Percentiles rank a stretch among this genome's conserved stretches.
phyloP scores from a whole-genome alignment of 192 early-diverging fungal genomes.

The Linnemannia schmuckeri region DNA sequence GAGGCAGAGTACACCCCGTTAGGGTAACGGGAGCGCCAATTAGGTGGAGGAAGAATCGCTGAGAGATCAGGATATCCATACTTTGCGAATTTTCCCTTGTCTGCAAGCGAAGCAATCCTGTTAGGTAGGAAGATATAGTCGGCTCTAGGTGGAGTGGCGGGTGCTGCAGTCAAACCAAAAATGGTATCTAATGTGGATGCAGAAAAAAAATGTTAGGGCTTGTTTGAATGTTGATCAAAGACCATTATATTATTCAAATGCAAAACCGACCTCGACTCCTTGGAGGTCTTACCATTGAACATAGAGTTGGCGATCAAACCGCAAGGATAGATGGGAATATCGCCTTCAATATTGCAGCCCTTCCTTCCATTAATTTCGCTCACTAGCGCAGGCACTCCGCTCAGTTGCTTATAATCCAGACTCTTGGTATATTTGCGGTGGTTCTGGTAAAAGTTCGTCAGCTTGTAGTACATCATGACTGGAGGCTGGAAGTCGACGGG shows the following conservation, averaged over 20 bases:
- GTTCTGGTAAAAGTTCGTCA: conserved; percentile 99
- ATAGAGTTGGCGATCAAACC: conserved; percentile 98
- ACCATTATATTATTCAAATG: neutral
- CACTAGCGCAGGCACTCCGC: conserved; percentile 66
- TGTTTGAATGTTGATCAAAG: neutral
- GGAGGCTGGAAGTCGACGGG: conserved; percentile 78
- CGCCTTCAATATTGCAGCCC: conserved; percentile 75
- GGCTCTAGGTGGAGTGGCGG: neutral
- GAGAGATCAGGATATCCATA: conserved; percentile 72
- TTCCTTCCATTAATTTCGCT: conserved; percentile 53
- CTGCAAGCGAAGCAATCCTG: conserved; percentile 91
- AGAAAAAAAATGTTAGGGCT: neutral
- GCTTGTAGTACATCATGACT: conserved; percentile 93
- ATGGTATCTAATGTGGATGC: conserved; percentile 40
- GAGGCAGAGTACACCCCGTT: conserved; percentile 57
- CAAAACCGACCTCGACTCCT: neutral
- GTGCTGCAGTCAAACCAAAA: conserved; percentile 17
- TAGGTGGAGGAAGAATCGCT: conserved; percentile 81
- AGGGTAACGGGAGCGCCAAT: conserved; percentile 81
- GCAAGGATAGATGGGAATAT: conserved; percentile 88
- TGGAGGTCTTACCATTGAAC: conserved; percentile 78
- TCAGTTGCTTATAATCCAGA: conserved; percentile 87
- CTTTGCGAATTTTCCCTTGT: conserved; percentile 68
- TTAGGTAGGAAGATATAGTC: conserved; percentile 68
- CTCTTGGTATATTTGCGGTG: conserved; percentile 96